These are phyloP conservation scores for Rhexocercosporidium sp. DNA, from an alignment of 2,329 filamentous ascomycete genomes.

Conservation along the genomic window DNA sequence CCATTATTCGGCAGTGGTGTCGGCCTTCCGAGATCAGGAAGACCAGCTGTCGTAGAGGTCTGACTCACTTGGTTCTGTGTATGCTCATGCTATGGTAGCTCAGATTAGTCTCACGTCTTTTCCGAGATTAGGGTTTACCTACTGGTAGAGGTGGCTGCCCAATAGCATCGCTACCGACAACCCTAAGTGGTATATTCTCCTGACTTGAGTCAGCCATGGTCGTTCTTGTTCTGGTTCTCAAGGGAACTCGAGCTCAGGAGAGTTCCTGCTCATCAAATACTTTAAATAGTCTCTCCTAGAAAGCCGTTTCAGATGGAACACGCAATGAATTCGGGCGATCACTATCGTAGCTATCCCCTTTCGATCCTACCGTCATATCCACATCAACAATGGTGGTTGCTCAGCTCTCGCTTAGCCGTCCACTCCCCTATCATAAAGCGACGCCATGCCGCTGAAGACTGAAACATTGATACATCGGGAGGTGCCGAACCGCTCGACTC, in stretches of 20 bases:
- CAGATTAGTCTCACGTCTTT: neutral
- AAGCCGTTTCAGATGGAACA: too few species aligned
- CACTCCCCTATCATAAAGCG: neutral
- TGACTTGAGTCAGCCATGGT: neutral
- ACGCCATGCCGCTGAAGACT: neutral
- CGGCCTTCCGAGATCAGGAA: too few species aligned
- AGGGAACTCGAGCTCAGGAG: neutral
- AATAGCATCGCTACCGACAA: neutral
- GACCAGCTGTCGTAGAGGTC: too few species aligned
- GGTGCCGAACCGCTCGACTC: neutral
- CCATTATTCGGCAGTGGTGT: too few species aligned
- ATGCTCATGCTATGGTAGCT: too few species aligned
- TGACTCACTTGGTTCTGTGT: too few species aligned
- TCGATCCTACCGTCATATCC: neutral
- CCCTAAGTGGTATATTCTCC: neutral
- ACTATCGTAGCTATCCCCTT: neutral
- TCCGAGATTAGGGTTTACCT: neutral
- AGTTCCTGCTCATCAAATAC: neutral
- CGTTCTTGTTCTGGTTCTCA: too few species aligned
- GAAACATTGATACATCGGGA: neutral
- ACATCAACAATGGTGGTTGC: neutral
- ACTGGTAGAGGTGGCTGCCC: neutral
- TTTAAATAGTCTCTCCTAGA: neutral
- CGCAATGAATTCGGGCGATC: neutral
- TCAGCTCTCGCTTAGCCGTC: constrained; percentile 2